Percentiles rank a stretch among this genome's conserved stretches.
Evolutionary conservation across 352 stramenopile genomes (phyloP).

Genomic region (Salisapilia sapeloensis): DNA sequence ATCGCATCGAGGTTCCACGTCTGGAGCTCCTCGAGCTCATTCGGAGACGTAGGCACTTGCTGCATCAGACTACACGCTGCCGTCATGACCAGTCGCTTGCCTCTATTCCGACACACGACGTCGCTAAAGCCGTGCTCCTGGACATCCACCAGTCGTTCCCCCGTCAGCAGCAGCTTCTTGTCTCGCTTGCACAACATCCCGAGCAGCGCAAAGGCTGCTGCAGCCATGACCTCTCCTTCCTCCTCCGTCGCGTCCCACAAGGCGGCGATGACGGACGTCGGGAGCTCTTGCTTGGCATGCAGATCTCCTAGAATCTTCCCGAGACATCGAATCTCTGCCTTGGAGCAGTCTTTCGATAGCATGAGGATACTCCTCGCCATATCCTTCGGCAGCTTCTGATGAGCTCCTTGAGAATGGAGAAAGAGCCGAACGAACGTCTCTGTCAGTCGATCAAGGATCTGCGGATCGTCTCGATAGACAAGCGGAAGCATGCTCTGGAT

Average conservation of each 20-base stretch:
- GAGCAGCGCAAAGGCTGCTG: constrained; percentile 34
- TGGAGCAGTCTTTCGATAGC: constrained; percentile 58
- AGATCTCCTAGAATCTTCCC: constrained; percentile 58
- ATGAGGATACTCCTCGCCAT: constrained; percentile 52
- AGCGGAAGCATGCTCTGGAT: constrained; percentile 86
- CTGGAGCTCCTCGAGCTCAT: constrained; percentile 29
- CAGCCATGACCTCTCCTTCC: constrained; percentile 26
- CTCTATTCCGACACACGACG: constrained; percentile 24
- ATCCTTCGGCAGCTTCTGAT: constrained; percentile 18
- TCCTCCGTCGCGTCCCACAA: constrained; percentile 57
- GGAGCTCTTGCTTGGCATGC: constrained; percentile 35
- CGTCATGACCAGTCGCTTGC: constrained; percentile 29
- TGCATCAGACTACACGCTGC: constrained; percentile 45
- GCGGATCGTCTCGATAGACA: constrained; percentile 81
- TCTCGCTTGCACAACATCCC: constrained; percentile 56
- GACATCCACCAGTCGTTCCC: constrained; percentile 33
- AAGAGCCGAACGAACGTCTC: constrained; percentile 67
- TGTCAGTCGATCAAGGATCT: constrained; percentile 83
- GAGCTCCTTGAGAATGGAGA: constrained; percentile 20
- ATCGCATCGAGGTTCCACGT: constrained; percentile 61
- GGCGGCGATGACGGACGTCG: constrained; percentile 36
- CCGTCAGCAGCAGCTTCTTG: constrained; percentile 38
- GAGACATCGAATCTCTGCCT: constrained; percentile 60
- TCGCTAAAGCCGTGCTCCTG: constrained; percentile 37
- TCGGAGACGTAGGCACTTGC: no score